Evolutionary conservation across 176 grass and related monocot genomes (phyloP), one percentile per base, ranked within the genome.

Genomic region (Oryza longistaminata): DNA sequence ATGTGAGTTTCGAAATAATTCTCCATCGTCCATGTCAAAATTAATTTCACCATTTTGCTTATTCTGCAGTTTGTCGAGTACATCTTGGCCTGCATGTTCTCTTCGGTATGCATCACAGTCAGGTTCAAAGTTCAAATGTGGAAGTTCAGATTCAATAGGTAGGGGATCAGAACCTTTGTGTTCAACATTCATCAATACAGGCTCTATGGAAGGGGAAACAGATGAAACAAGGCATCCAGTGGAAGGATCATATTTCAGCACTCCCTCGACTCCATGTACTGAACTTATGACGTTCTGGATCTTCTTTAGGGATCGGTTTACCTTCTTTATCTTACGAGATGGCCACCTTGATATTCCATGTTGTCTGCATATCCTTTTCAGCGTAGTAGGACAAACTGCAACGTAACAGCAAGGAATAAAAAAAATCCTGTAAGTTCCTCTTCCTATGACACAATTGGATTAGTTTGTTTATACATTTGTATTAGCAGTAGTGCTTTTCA

Each of bases 281-380:
- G 90, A 90, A 60, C 73, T 84, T 81, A 95, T 88, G 11, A 90
- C 86, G 65, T 85, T 90, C 74, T 89, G 85, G 58, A 95, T 95
- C 66, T 90, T 92, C 86, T 82, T 62, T 64, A 95, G 68, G 21
- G 88, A 92, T 67, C 74, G 93, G n/a, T 92, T 88, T 43, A 95
- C 93, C 83, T 95, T 95, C 15, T 91, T 92, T 78, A 92, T 92
- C 80, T 86, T 92, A 62, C 90, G 88, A 81, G 90, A 95, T 66
- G 90, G 93, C 93, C 93, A 95, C 80, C 88, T 88, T 71, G 75
- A 88, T 81, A 92, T 90, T 66, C 88, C 90, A 66, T 89, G 74
- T 46, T 86, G 88, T 60, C 90, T 67, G 60, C 93, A 92, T 74
- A 92, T 95, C 81, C 90, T 88, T 82, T 92, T 92, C 46, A 95